A percentile compares a stretch with the other conserved stretches of the same genome.
phyloP scores from a whole-genome alignment of 2,329 filamentous ascomycete genomes.

The Cladosporium sp. region DNA sequence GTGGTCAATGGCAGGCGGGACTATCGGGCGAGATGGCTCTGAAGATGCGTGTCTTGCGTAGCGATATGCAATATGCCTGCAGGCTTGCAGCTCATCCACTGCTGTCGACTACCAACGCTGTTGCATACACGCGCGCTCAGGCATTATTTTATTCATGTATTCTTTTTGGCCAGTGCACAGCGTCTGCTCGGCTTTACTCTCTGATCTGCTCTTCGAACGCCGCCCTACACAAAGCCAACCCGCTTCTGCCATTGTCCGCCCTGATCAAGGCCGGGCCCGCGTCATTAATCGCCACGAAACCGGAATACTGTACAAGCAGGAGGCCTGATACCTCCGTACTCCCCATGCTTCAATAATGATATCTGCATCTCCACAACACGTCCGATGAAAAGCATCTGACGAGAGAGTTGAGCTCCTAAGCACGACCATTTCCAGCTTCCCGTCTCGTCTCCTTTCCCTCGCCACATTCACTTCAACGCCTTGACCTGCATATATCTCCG shows the following conservation, averaged over 20 bases:
- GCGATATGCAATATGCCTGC: background rate
- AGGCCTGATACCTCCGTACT: background rate
- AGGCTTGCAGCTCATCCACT: background rate
- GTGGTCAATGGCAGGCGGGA: background rate
- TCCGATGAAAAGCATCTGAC: too few relatives aligned
- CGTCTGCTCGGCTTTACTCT: background rate
- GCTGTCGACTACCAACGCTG: background rate
- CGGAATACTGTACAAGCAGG: background rate
- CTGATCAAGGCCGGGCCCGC: background rate
- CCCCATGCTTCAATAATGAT: background rate
- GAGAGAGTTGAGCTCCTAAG: background rate
- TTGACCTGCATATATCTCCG: slow-evolving; percentile 14
- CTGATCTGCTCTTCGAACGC: background rate
- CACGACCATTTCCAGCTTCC: background rate
- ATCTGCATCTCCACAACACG: background rate
- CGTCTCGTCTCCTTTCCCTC: background rate
- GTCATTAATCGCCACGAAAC: background rate
- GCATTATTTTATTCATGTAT: background rate
- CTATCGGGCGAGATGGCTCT: background rate
- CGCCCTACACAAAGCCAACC: background rate
- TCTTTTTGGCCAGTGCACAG: background rate
- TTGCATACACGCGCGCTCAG: background rate
- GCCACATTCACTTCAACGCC: background rate
- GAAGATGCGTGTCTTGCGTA: background rate
- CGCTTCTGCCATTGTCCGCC: background rate